A percentile compares a stretch with the other conserved stretches of the same genome.
Evolutionary conservation across 1,139 yeast species (phyloP).

Genomic region (Taphrina confusa): DNA sequence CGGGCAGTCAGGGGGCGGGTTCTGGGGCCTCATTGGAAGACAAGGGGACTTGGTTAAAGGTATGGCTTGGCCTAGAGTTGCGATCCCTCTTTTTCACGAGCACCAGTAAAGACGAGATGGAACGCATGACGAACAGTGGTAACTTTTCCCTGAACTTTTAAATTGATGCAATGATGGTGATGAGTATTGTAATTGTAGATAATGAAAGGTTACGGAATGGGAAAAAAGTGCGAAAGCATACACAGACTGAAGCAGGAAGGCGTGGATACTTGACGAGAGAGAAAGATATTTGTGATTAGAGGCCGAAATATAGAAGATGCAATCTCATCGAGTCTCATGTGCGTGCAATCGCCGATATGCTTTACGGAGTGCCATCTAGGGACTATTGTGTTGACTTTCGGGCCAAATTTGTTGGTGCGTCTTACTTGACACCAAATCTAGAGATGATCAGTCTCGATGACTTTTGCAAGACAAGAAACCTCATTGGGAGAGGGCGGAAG

Average conservation of each 20-base stretch:
- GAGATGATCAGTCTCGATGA: background rate
- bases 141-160: constrained; percentile 10
- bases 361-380: too few relatives aligned
- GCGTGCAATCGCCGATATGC: background rate
- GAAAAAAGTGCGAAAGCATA: too few relatives aligned
- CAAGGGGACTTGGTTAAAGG: constrained; percentile 60
- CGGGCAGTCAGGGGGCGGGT: constrained; percentile 63
- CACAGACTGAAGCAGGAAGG: too few relatives aligned
- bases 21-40: constrained; percentile 14
- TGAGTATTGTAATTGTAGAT: background rate
- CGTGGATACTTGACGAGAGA: too few relatives aligned
- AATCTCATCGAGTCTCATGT: too few relatives aligned
- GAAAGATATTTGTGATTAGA: too few relatives aligned
- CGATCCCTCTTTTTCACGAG: constrained; percentile 68
- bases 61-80: constrained; percentile 87
- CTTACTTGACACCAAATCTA: constrained; percentile 6
- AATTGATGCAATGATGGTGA: too few relatives aligned
- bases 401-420: too few relatives aligned
- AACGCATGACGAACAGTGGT: constrained; percentile 43
- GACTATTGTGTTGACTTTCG: too few relatives aligned
- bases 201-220: background rate
- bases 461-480: too few relatives aligned
- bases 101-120: constrained; percentile 78
- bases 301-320: too few relatives aligned
- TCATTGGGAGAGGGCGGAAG: too few relatives aligned